Evolutionary conservation across 805 yeast genomes (phyloP).

Genomic region (Candida sanyiensis): DNA sequence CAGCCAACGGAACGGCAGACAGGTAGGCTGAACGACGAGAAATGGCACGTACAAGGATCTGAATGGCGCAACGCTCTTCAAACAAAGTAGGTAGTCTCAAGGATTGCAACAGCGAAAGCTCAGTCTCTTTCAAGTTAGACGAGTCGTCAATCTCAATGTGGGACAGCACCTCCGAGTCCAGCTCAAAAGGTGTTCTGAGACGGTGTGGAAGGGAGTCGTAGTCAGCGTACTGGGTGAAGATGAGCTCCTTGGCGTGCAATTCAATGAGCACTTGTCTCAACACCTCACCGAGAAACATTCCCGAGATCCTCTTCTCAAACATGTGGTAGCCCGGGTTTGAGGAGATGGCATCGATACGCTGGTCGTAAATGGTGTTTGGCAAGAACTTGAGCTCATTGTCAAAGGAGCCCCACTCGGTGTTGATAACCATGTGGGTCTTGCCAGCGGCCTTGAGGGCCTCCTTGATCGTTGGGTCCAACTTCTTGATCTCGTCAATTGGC

Average conservation of each 20-base stretch:
- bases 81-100: conserved; percentile 47
- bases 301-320: conserved; percentile 88
- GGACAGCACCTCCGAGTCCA: conserved; percentile 81
- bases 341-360: conserved; percentile 61
- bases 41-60: conserved; percentile 68
- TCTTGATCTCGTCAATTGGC: conserved; percentile 63
- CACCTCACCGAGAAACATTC: conserved; percentile 90
- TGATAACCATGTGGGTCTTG: conserved; percentile 72
- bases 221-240: conserved; percentile 49
- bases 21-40: conserved; percentile 86
- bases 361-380: conserved; percentile 77
- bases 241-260: conserved; percentile 48
- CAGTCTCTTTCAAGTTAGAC: conserved; percentile 62
- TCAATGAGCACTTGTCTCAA: conserved; percentile 71
- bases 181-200: conserved; percentile 67
- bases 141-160: conserved; percentile 82
- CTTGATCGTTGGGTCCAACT: conserved; percentile 49
- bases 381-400: conserved; percentile 74
- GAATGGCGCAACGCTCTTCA: conserved; percentile 71
- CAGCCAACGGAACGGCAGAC: conserved; percentile 87
- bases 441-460: conserved; percentile 36
- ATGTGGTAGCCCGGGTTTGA: conserved; percentile 83
- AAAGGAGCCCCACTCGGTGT: conserved; percentile 98
- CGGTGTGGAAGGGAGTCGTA: conserved; percentile 47
- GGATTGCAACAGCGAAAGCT: conserved; percentile 56